phyloP scores from a whole-genome alignment of 345 rosid genomes.

The Rubroshorea leprosula region DNA sequence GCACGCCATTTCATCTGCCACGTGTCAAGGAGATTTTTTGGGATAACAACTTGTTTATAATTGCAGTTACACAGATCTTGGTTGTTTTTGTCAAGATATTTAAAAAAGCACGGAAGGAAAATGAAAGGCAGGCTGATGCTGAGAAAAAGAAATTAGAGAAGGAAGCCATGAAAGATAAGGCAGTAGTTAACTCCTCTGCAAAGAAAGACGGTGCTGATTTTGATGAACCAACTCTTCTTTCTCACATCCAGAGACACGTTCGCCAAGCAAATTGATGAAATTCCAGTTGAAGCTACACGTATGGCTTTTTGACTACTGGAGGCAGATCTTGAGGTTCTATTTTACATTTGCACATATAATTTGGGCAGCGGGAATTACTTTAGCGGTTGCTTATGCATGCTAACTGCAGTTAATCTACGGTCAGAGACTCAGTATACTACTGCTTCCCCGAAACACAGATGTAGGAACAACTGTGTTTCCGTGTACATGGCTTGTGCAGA shows the following conservation, averaged over 20 bases:
- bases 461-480: not conserved
- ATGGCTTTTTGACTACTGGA: not conserved
- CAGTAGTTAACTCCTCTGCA: conserved; percentile 31
- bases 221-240: conserved; percentile 25
- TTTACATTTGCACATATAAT: no score
- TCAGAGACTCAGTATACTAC: not conserved
- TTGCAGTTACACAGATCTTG: conserved; percentile 86
- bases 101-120: conserved; percentile 77
- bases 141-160: conserved; percentile 91
- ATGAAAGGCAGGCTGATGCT: conserved; percentile 71
- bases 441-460: no score
- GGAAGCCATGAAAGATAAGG: conserved; percentile 71
- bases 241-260: conserved; percentile 32
- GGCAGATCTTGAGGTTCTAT: not conserved
- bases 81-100: conserved; percentile 75
- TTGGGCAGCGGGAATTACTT: no score
- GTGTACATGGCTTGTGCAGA: not conserved
- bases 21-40: no score
- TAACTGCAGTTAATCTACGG: no score
- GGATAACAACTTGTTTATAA: conserved; percentile 14
- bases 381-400: no score
- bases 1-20: no score
- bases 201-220: conserved; percentile 47
- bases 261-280: not conserved
- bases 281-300: not conserved